phyloP scores from a whole-genome alignment of 2,329 filamentous ascomycete genomes.

The Penicillium oxalicum region DNA sequence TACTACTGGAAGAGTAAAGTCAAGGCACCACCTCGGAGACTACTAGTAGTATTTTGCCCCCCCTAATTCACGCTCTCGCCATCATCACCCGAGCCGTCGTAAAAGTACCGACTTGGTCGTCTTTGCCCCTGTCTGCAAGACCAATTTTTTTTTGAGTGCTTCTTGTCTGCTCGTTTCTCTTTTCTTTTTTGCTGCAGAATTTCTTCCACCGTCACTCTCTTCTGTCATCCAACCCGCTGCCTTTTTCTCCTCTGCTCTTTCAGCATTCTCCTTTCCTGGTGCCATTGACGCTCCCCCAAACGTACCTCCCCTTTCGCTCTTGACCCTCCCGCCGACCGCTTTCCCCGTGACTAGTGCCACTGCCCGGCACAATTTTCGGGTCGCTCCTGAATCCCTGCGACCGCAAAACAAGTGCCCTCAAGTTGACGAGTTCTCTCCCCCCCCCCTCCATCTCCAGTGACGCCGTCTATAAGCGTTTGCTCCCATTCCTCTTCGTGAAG shows the following conservation, averaged over 20 bases:
- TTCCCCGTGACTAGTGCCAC: neutral
- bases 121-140: no score
- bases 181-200: neutral
- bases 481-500: neutral
- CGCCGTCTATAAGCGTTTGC: no score
- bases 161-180: no score
- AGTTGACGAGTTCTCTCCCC: neutral
- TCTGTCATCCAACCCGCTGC: neutral
- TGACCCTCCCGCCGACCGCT: neutral
- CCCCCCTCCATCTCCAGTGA: constrained; percentile 3
- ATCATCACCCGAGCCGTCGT: no score
- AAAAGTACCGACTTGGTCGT: no score
- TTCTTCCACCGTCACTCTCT: neutral
- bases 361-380: constrained; percentile 5
- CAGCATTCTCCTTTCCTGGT: neutral
- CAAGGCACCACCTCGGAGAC: no score
- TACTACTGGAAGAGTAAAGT: no score
- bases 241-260: neutral
- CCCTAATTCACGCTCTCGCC: no score
- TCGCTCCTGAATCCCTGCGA: constrained; percentile 14
- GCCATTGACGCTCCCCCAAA: neutral
- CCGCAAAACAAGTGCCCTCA: constrained; percentile 13
- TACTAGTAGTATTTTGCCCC: no score
- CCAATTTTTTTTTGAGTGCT: no score
- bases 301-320: neutral